Base-by-base conservation (phyloP, 2,329 filamentous ascomycete genomes). In the Alternaria longipes region DNA sequence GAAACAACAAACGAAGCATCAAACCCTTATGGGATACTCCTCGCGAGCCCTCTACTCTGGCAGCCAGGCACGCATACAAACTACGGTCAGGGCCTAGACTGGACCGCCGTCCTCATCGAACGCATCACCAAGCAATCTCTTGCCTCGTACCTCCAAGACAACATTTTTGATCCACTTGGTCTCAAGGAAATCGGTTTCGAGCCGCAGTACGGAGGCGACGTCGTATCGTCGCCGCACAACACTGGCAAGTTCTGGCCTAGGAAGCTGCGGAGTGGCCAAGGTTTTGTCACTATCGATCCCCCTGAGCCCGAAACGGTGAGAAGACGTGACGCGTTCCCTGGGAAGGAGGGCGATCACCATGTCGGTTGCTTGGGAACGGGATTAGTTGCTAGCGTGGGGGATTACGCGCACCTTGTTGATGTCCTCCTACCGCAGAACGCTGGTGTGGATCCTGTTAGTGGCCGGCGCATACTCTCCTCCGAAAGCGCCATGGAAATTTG, bases 181-280 rank as follows among this genome's bases (percentile, higher is more conserved):
- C 46, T 74, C 4, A 38, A 36, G 14, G 45, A 42, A 8, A 69
- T 59, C 3, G 68, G 68, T 3, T 66, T 63, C 30, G 61, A 69
- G 38, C 63, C 68, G 3, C 45, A 54, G 8, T 67, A 62, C 42
- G 69, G 69, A 8, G 70, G 64, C 2, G 80, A 84, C 38, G 82
- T 87, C 63, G 83, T 79, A 59, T 47, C 32, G 6, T 38, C 32
- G 2, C 26, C 49, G 3, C 47, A 50, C 5, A 66, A 63, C 7
- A 18, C 54, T 4, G 64, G 55, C 0, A 56, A 46, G 6, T 86
- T 90, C 81, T 79, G 89, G 57, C 86, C 86, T 0, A 83, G 78
- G 32, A 36, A 36, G 32, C 6, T 36, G 32, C 32, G 32, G 5
- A 14, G 5, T 1, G 32, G 32, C 3, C 0, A 12, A 16, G 32